Evolutionary conservation across 176 grass and related monocot genomes (phyloP).

Genomic region (Lolium rigidum): DNA sequence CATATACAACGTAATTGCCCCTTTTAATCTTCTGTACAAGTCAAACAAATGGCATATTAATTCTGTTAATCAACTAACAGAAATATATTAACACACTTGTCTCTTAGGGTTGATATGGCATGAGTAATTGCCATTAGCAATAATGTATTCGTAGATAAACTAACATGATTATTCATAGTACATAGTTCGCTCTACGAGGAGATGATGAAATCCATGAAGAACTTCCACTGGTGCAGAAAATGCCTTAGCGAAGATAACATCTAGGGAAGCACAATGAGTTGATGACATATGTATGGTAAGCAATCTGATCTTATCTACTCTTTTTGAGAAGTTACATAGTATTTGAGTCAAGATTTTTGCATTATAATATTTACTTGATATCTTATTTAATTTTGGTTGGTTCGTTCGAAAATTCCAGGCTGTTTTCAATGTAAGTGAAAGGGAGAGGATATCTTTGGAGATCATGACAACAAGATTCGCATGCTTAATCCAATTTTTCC

Average conservation of each 20-base stretch:
- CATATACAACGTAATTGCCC: background rate
- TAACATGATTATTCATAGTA: background rate
- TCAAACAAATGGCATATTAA: too few relatives aligned
- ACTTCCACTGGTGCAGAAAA: conserved; percentile 25
- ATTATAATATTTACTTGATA: background rate
- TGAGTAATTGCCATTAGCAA: background rate
- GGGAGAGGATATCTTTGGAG: background rate
- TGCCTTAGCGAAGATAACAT: background rate
- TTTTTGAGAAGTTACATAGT: background rate
- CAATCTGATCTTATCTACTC: background rate
- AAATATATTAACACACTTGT: background rate
- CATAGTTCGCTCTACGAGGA: background rate
- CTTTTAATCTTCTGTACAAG: background rate
- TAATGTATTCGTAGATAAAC: background rate
- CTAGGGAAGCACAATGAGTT: background rate
- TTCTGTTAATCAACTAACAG: too few relatives aligned
- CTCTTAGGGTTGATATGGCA: background rate
- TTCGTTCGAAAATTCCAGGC: background rate
- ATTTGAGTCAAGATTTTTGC: background rate
- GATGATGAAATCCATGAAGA: background rate
- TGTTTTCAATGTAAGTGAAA: background rate
- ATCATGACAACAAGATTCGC: background rate
- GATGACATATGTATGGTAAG: background rate
- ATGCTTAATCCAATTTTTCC: background rate
- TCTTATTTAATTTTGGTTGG: background rate